phyloP scores from a whole-genome alignment of 179 eudicot species.

The Silene coronaria region DNA sequence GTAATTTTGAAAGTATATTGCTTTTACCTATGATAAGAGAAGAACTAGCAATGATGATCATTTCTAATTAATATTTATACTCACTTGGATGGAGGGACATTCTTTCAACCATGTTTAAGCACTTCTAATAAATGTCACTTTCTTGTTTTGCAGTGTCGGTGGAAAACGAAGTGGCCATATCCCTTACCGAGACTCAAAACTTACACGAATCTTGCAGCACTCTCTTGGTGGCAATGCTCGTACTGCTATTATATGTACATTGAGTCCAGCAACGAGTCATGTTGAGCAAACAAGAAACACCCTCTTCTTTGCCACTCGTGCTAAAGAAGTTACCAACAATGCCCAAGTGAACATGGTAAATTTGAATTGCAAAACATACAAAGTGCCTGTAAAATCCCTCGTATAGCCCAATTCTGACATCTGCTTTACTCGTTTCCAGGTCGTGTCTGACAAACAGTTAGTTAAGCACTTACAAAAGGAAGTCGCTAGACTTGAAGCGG shows the following conservation, averaged over 20 bases:
- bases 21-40: neutral
- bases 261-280: slow-evolving; percentile 80
- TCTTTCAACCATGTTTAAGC: neutral
- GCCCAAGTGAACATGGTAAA: slow-evolving; percentile 96
- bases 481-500: slow-evolving; percentile 94
- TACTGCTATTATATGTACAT: slow-evolving; percentile 90
- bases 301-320: slow-evolving; percentile 73
- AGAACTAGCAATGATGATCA: neutral
- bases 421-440: slow-evolving; percentile 37
- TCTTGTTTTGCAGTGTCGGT: slow-evolving; percentile 52
- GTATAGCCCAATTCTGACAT: neutral
- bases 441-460: slow-evolving; percentile 85
- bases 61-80: neutral
- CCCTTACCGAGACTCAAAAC: slow-evolving; percentile 96
- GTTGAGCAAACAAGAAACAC: slow-evolving; percentile 78
- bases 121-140: neutral
- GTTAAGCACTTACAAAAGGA: slow-evolving; percentile 96
- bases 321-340: slow-evolving; percentile 90
- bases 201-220: slow-evolving; percentile 81
- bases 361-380: neutral
- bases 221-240: slow-evolving; percentile 99
- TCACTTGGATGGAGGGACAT: neutral
- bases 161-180: slow-evolving; percentile 83
- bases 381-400: neutral
- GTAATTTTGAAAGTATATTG: neutral